Evolutionary conservation across 768 basidiomycete species (phyloP).

Genomic region (Tubosaeta brunneosetosa): DNA sequence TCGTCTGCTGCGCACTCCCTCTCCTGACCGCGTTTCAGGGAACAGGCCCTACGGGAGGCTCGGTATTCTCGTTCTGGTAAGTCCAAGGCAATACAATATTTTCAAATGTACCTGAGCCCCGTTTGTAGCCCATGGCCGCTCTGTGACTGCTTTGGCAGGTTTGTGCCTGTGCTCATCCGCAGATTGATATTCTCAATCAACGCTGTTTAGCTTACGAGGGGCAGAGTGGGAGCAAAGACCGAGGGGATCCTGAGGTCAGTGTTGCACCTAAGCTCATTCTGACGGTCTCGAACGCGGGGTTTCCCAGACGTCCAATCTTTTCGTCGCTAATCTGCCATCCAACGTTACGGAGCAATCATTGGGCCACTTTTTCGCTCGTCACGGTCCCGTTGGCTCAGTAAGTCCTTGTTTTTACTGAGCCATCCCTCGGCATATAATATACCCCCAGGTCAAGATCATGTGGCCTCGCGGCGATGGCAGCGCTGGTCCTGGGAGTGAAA

Average conservation of each 20-base stretch:
- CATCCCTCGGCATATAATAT: background rate
- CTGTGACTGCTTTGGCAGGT: conserved; percentile 90
- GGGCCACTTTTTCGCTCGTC: conserved; percentile 86
- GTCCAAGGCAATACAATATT: conserved; percentile 7
- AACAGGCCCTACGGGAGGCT: conserved; percentile 88
- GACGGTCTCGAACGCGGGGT: conserved; percentile 2
- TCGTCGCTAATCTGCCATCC: conserved; percentile 88
- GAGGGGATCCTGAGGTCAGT: conserved; percentile 79
- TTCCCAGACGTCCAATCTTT: conserved; percentile 85
- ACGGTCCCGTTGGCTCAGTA: conserved; percentile 91
- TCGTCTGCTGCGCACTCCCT: background rate
- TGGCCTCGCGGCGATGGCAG: conserved; percentile 88
- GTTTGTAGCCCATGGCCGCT: conserved; percentile 55
- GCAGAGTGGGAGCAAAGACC: conserved; percentile 85
- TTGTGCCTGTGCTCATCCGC: conserved; percentile 19
- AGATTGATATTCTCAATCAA: background rate
- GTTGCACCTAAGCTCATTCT: background rate
- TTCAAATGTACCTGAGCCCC: background rate
- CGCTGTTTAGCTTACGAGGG: conserved; percentile 69
- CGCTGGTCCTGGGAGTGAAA: conserved; percentile 66
- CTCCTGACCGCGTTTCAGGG: conserved; percentile 45
- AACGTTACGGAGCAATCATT: conserved; percentile 82
- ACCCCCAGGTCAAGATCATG: conserved; percentile 88
- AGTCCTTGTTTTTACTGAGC: conserved; percentile 20
- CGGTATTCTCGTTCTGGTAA: conserved; percentile 69